Conservation (phyloP, 148 eudicot genomes). For the Persicaria maculosa region DNA sequence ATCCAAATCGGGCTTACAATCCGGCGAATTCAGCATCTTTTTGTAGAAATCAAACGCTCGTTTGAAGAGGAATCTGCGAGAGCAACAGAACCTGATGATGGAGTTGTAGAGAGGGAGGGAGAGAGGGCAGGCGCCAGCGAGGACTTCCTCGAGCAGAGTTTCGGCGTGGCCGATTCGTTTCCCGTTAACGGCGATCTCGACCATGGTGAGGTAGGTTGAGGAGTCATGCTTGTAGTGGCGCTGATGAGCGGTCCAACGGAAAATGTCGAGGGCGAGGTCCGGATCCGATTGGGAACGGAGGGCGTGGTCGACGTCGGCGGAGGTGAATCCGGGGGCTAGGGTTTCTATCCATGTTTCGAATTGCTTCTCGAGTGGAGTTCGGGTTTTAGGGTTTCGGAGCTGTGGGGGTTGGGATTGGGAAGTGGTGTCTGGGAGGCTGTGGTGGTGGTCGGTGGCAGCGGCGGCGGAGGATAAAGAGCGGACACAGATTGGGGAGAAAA, state of each 20-base stretch:
- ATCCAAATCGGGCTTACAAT: slow-evolving; percentile 52
- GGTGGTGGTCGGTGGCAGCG: slow-evolving; percentile 11
- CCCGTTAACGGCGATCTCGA: slow-evolving; percentile 36
- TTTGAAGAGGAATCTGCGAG: slow-evolving; percentile 44
- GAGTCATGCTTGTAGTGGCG: slow-evolving; percentile 61
- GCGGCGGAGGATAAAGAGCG: slow-evolving; percentile 17
- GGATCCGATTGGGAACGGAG: slow-evolving; percentile 61
- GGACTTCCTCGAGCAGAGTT: slow-evolving; percentile 59
- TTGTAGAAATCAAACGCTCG: slow-evolving; percentile 78
- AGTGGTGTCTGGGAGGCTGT: slow-evolving; percentile 16
- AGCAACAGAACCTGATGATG: slow-evolving; percentile 55
- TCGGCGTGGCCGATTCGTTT: slow-evolving; percentile 49
- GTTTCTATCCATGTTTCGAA: slow-evolving; percentile 64
- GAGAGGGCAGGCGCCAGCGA: slow-evolving; percentile 71
- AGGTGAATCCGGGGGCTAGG: slow-evolving; percentile 80
- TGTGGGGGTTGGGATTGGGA: slow-evolving; percentile 4
- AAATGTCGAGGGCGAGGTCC: slow-evolving; percentile 81
- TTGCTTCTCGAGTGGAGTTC: slow-evolving; percentile 59
- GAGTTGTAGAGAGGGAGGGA: slow-evolving; percentile 53
- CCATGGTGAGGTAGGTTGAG: slow-evolving; percentile 63
- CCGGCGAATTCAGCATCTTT: slow-evolving; percentile 42
- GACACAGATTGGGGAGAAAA: slow-evolving; percentile 11
- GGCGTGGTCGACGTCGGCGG: slow-evolving; percentile 52
- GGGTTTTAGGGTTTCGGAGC: slow-evolving; percentile 27
- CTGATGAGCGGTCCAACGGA: slow-evolving; percentile 80